Base-by-base conservation (phyloP, 805 yeast genomes). In the Monosporozyma servazzii region DNA sequence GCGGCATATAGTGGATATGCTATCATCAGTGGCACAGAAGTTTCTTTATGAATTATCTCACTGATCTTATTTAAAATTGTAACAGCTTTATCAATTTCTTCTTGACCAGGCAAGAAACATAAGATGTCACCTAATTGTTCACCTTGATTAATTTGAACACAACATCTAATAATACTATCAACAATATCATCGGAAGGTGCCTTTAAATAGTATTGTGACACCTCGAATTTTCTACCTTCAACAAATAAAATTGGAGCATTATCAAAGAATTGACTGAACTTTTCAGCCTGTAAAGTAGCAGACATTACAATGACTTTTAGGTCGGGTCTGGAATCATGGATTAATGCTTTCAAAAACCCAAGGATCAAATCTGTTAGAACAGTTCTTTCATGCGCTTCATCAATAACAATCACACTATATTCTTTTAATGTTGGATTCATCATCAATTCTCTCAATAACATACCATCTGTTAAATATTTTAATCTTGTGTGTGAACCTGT, bases 381-480 rank as follows among this genome's bases (percentile, higher is more conserved):
- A 0, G 98, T 91, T 65, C 99, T 78, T 71, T 93, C 99, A 72
- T 93, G 99, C 2, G 98, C 99, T 72, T 93, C 99, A 74, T 93
- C 99, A 48, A 93, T 82, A 45, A 93, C 75, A 9, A 93, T 76
- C 0, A 89, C 83, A 27, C 84, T 74, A 67, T 91, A 93, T 54
- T 78, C 79, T 2, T 75, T 67, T 37, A 93, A 69, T 10, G 69
- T 63, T 1, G 79, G 77, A 60, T 87, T 88, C 54, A 86, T 68
- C 93, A 91, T 86, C 56, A 90, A 68, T 66, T 93, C 98, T 64
- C 99, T 78, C 51, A 93, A 70, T 20, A 93, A 76, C 98, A 93
- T 91, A 82, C 99, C 99, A 72, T 93, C 99, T 0, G 99, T 93
- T 45, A 91, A 71, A 63, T 88, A 93, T 63, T 88, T 88, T 58